Evolutionary conservation across 306 rosid species (phyloP).

Genomic region (Urtica urens): DNA sequence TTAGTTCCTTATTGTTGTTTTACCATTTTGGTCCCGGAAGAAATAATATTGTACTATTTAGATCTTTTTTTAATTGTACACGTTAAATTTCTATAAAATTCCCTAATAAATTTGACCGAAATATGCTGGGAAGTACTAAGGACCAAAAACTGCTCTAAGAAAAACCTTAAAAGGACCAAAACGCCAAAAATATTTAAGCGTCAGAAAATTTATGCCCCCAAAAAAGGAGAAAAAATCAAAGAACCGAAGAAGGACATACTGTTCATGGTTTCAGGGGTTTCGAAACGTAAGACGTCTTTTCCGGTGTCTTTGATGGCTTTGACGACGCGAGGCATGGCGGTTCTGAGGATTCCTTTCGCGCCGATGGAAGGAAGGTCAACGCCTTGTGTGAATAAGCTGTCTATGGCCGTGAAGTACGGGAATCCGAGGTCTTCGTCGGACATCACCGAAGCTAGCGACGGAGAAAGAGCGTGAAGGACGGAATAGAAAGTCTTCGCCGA

Average conservation of each 20-base stretch:
- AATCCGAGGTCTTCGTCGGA: slow-evolving; percentile 21
- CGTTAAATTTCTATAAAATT: too few species aligned
- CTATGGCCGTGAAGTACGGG: slow-evolving; percentile 29
- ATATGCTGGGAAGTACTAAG: too few species aligned
- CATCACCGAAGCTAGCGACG: slow-evolving; percentile 11
- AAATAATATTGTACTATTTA: too few species aligned
- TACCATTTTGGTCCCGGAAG: too few species aligned
- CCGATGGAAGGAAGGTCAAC: slow-evolving; percentile 18
- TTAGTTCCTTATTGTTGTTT: too few species aligned
- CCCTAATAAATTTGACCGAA: too few species aligned
- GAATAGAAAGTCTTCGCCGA: slow-evolving; percentile 10
- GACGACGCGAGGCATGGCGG: slow-evolving; percentile 24
- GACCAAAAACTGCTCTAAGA: too few species aligned
- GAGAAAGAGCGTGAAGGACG: slow-evolving; percentile 21
- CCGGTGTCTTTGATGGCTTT: slow-evolving; percentile 11
- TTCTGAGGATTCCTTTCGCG: slow-evolving; percentile 6
- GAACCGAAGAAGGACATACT: neutral
- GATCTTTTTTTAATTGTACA: too few species aligned
- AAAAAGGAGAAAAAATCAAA: too few species aligned
- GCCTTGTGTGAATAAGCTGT: slow-evolving; percentile 26
- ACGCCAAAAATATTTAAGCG: too few species aligned
- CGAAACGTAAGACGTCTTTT: slow-evolving; percentile 26
- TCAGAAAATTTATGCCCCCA: too few species aligned
- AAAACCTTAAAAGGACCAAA: too few species aligned
- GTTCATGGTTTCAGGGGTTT: slow-evolving; percentile 25